A percentile compares a stretch with the other conserved stretches of the same genome.
Conservation (phyloP, 768 basidiomycete species). For the Tulasnella sp. region DNA sequence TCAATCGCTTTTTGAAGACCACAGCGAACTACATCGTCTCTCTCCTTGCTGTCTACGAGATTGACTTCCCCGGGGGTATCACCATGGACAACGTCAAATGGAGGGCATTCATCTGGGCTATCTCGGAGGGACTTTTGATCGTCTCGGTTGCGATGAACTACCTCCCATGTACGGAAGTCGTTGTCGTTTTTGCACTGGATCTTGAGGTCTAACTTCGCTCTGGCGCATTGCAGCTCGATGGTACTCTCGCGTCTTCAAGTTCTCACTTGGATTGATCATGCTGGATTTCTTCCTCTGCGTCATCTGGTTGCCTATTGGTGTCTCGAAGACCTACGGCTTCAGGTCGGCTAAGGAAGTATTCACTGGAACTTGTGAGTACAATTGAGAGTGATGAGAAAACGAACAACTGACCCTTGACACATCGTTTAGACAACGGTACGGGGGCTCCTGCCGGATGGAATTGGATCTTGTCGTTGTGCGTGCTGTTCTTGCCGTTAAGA, state of each 20-base stretch:
- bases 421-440: neutral
- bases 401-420: neutral
- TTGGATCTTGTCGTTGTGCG: conserved; percentile 78
- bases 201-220: neutral
- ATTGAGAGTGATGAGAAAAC: neutral
- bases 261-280: conserved; percentile 63
- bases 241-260: conserved; percentile 68
- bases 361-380: conserved; percentile 54
- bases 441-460: conserved; percentile 83
- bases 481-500: conserved; percentile 12
- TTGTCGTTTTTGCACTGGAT: neutral
- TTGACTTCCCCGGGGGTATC: conserved; percentile 74
- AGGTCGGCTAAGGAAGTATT: conserved; percentile 75
- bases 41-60: conserved; percentile 64
- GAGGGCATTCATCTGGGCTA: conserved; percentile 73
- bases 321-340: conserved; percentile 81
- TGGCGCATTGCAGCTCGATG: conserved; percentile 19
- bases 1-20: conserved; percentile 35
- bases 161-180: conserved; percentile 49
- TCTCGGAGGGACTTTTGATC: conserved; percentile 63
- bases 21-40: conserved; percentile 87
- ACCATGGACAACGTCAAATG: conserved; percentile 64
- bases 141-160: conserved; percentile 74
- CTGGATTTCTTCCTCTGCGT: conserved; percentile 79
- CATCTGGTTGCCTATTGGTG: conserved; percentile 89